Percentiles rank a stretch among this genome's conserved stretches.
Conservation (phyloP, 306 rosid species). For the Urtica urens region DNA sequence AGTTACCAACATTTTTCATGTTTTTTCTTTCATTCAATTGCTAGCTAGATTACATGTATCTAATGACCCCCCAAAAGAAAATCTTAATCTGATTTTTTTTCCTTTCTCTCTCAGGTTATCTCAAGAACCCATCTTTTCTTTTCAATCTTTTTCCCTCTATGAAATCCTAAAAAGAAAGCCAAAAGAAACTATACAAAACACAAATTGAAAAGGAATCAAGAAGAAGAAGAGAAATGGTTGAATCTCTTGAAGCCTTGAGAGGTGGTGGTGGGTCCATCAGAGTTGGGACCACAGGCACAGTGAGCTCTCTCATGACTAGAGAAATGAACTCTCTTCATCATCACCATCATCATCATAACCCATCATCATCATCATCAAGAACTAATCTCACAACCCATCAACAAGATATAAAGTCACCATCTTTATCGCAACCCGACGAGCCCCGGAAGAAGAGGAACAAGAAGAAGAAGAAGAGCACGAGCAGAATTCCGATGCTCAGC, state of each 20-base stretch:
- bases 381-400: slow-evolving; percentile 12
- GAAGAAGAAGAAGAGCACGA: slow-evolving; percentile 39
- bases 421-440: slow-evolving; percentile 14
- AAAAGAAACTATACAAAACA: too few relatives aligned
- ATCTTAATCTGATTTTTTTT: too few relatives aligned
- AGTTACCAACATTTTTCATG: too few relatives aligned
- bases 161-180: too few relatives aligned
- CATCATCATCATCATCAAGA: slow-evolving; percentile 39
- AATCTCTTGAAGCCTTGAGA: slow-evolving; percentile 48
- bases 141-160: too few relatives aligned
- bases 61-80: too few relatives aligned
- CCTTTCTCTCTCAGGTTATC: too few relatives aligned
- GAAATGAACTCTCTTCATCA: slow-evolving; percentile 67
- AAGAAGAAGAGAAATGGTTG: slow-evolving; percentile 49
- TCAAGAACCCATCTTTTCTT: too few relatives aligned
- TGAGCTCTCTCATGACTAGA: slow-evolving; percentile 71
- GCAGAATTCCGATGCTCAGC: slow-evolving; percentile 58
- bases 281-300: slow-evolving; percentile 75
- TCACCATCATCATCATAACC: slow-evolving; percentile 34
- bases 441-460: slow-evolving; percentile 38
- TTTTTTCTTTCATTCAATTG: too few relatives aligned
- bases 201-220: too few relatives aligned
- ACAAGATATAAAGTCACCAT: too few relatives aligned
- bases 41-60: too few relatives aligned
- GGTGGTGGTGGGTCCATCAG: slow-evolving; percentile 80